Base-by-base conservation (phyloP, 1,139 yeast species). In the Taphrina confusa region DNA sequence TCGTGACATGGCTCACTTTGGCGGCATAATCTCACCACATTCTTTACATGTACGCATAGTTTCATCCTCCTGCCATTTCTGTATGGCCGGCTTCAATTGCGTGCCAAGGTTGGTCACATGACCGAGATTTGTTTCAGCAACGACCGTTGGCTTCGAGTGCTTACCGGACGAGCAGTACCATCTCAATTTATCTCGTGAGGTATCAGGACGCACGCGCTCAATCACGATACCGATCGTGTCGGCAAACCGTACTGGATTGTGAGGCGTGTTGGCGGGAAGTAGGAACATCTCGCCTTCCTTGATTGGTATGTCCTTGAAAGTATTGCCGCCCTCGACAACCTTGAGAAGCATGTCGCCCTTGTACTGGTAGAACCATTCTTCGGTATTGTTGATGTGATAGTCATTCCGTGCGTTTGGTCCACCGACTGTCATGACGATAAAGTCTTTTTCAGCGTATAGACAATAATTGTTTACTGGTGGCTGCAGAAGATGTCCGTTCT, bases 381-480 rank as follows among this genome's bases (percentile, higher is more conserved):
- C 97, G 0, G 97, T 91, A 68, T 88, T 95, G 69, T 91, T 91
- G 59, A 91, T 81, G 70, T 91, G 97, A 72, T 88, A 91, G 70
- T 91, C 97, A 0, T 96, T 89, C 63, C 97, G 78, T 68, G 85
- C 95, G 71, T 91, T 91, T 1, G 97, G 97, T 0, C 97, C 97
- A 5, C 97, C 97, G 1, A 91, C 95, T 55, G 82, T 78, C 97
- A 91, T 91, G 46, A 89, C 88, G 0, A 97, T 90, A 69, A 87
- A 87, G 2, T 95, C 96, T 52, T 90, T 79, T 71, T 91, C 96
- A 33, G 90, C 81, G 12, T 54, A 54, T 14, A 54, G 58, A 69
- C 97, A 88, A 73, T 74, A 91, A 71, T 91, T 91, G 73, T 89
- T 90, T 27, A 91, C 96, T 0, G 97, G 97, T 1, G 97, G 97